Evolutionary conservation across 1,284 basidiomycete genomes (phyloP).

Genomic region (Naganishia albida): DNA sequence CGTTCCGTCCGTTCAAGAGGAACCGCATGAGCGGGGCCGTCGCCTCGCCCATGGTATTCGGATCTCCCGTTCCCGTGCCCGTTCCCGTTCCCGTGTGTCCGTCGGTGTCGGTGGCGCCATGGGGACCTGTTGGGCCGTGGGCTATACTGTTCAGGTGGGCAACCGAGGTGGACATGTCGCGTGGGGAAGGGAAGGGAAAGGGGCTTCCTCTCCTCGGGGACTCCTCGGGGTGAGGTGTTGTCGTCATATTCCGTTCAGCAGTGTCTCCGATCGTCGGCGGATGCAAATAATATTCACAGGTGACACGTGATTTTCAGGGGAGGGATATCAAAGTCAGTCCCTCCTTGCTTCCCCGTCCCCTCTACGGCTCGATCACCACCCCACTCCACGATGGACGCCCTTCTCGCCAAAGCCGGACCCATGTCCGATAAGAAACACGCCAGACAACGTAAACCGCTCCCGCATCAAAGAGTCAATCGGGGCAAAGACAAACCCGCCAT

Average conservation of each 20-base stretch:
- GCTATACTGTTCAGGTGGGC: conserved; percentile 1
- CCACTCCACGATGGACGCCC: conserved; percentile 63
- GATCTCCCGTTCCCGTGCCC: too few species aligned
- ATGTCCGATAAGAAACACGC: conserved; percentile 44
- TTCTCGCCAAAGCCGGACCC: conserved; percentile 69
- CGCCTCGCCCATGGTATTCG: conserved; percentile 34
- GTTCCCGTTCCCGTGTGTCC: too few species aligned
- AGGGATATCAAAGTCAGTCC: background rate
- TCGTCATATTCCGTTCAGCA: too few species aligned
- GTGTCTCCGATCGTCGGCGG: too few species aligned
- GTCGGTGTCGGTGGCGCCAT: background rate
- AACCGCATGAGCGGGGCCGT: conserved; percentile 62
- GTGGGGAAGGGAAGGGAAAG: too few species aligned
- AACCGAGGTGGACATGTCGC: conserved; percentile 13
- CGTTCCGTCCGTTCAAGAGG: conserved; percentile 75
- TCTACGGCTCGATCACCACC: background rate
- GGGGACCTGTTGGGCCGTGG: background rate
- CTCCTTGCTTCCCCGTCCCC: background rate
- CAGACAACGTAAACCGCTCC: conserved; percentile 40
- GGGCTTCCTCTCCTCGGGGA: too few species aligned
- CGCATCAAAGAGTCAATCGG: conserved; percentile 49
- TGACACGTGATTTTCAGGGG: conserved; percentile 6
- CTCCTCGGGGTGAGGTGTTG: too few species aligned
- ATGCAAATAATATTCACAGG: background rate
- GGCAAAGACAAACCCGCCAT: conserved; percentile 46